Conservation (phyloP, 202 grass and related monocot genomes). For the Dendrocalamus latiflorus region DNA sequence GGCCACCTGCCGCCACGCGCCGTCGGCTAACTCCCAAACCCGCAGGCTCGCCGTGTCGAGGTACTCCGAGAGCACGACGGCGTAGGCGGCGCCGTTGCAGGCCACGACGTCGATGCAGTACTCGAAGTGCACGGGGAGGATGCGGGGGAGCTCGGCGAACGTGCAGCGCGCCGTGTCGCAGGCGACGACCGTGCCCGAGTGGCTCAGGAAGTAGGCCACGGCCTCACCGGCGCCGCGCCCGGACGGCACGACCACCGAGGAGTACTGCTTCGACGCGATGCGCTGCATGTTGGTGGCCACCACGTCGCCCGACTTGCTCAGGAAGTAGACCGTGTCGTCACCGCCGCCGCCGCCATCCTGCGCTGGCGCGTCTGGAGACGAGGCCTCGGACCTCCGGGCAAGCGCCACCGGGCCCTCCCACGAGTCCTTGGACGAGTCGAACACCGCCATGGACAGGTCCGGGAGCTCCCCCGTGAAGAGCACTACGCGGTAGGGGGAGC, state of each 20-base stretch:
- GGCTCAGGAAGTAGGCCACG: conserved; percentile 69
- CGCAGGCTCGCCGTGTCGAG: no score
- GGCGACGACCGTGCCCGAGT: conserved; percentile 63
- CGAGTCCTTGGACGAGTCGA: conserved; percentile 38
- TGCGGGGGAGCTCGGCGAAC: conserved; percentile 59
- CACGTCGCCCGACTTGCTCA: conserved; percentile 84
- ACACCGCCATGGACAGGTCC: conserved; percentile 58
- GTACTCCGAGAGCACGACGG: conserved; percentile 70
- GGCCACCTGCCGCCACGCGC: conserved; percentile 62
- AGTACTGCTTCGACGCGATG: conserved; percentile 78
- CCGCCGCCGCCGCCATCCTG: not conserved
- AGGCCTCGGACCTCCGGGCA: conserved; percentile 15
- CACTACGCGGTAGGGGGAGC: conserved; percentile 43
- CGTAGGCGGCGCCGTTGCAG: conserved; percentile 55
- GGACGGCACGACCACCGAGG: conserved; percentile 41
- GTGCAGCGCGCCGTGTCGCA: conserved; percentile 54
- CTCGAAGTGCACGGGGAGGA: conserved; percentile 72
- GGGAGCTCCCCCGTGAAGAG: conserved; percentile 60
- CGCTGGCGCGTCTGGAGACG: not conserved
- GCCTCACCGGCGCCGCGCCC: conserved; percentile 11
- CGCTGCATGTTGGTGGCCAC: conserved; percentile 86
- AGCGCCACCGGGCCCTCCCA: conserved; percentile 49
- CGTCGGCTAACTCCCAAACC: conserved; percentile 55
- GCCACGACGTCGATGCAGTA: conserved; percentile 81
- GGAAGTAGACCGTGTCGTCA: conserved; percentile 59